Evolutionary conservation across 2,329 filamentous ascomycete species (phyloP).

Genomic region (Harringtonia aguacate): DNA sequence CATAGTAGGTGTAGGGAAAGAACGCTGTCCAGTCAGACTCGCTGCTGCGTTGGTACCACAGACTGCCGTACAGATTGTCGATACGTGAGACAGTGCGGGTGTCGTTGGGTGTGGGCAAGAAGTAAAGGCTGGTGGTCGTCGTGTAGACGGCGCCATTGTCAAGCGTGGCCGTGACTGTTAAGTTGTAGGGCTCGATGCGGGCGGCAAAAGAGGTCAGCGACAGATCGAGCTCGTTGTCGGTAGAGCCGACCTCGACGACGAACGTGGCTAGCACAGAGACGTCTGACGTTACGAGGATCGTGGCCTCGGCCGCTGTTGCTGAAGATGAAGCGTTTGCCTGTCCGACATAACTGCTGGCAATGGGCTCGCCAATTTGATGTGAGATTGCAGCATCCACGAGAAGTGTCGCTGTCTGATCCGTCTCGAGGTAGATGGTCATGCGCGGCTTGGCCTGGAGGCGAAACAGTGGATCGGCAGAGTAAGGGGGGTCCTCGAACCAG

Average conservation of each 20-base stretch:
- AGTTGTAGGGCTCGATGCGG: not conserved
- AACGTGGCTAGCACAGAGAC: not conserved
- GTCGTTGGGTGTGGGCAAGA: not conserved
- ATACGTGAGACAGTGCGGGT: not conserved
- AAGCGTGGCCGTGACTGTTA: not conserved
- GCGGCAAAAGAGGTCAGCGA: not conserved
- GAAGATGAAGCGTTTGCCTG: no score
- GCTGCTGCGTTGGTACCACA: not conserved
- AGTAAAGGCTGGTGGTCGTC: not conserved
- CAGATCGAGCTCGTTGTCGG: not conserved
- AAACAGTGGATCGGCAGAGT: not conserved
- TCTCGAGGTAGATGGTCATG: not conserved
- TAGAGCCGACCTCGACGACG: not conserved
- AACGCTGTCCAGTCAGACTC: not conserved
- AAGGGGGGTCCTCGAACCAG: not conserved
- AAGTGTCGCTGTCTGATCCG: not conserved
- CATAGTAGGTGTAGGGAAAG: conserved; percentile 1
- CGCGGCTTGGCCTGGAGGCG: not conserved
- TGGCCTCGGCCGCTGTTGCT: no score
- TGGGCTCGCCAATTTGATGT: not conserved
- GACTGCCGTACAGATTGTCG: not conserved
- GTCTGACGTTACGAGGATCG: not conserved
- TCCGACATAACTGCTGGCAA: not conserved
- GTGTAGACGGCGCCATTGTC: not conserved
- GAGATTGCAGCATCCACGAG: not conserved